Evolutionary conservation across 805 yeast species (phyloP).

Genomic region (Yarrowia yakushimensis): DNA sequence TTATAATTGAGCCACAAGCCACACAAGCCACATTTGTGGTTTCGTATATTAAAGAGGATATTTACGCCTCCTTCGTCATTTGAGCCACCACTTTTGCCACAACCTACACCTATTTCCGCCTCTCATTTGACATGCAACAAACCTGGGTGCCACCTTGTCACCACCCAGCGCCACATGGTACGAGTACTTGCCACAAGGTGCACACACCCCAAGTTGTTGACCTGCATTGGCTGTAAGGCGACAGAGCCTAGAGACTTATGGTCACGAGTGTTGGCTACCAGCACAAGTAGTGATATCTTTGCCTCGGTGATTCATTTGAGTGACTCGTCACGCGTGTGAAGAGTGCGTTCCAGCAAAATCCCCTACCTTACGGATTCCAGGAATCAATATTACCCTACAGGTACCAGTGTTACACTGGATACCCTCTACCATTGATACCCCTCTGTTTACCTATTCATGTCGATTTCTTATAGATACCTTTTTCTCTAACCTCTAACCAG

Average conservation of each 20-base stretch:
- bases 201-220: not conserved
- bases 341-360: too few species aligned
- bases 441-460: too few species aligned
- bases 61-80: not conserved
- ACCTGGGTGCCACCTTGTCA: not conserved
- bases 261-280: not conserved
- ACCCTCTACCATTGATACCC: too few species aligned
- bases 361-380: too few species aligned
- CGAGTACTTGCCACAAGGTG: not conserved
- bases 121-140: not conserved
- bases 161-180: not conserved
- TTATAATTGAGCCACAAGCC: slow-evolving; percentile 4
- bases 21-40: not conserved
- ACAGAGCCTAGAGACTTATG: not conserved
- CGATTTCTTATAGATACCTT: not conserved
- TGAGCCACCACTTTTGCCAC: slow-evolving; percentile 17
- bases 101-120: slow-evolving; percentile 11
- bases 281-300: too few species aligned
- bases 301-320: too few species aligned
- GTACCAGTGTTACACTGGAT: too few species aligned
- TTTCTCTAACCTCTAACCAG: too few species aligned
- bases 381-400: too few species aligned
- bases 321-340: too few species aligned
- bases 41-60: not conserved
- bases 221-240: not conserved